Evolutionary conservation across 768 basidiomycete species (phyloP), one percentile per base, ranked within the genome.

Genomic region (Rhodotorula babjevae): DNA sequence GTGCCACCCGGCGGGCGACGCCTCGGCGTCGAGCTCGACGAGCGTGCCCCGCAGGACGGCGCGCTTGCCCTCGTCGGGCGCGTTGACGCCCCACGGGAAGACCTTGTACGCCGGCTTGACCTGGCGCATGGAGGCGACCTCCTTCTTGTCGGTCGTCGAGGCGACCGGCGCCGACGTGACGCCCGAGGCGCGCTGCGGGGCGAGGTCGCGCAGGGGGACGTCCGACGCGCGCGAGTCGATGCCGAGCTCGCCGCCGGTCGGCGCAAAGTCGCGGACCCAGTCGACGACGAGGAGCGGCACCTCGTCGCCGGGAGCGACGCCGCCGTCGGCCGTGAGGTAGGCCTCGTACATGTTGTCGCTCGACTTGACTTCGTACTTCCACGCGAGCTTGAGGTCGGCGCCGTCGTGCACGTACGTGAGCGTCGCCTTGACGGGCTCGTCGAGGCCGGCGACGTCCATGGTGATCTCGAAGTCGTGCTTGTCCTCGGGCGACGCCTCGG

Each of bases 341-440:
- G 92, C 87, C 81, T 97, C 93, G 77, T 98, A 98, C 92, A 92
- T 95, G 82, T 93, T 97, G 82, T 96, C 88, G 79, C 88, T 79
- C 90, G 95, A 50, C 66, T 67, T 49, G 58, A 95, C 89, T 79
- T 93, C 92, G 78, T 93, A 90, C 87, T 88, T 89, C 91, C 90
- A 97, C 9, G 92, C 92, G 72, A 92, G 86, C 78, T 86, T 84
- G 52, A 95, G 84, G 52, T 84, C 84, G 67, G 81, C 80, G 23
- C 92, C 91, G 18, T 93, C 87, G 79, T 94, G 91, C 29, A 91
- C 83, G 80, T 92, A 94, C 0, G 88, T 89, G 68, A 93, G 81
- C 69, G 85, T 85, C 3, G 88, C 88, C 83, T 91, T 90, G 78
- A 93, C 92, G 18, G 92, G 89, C 75, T 85, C 87, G 67, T 88